Evolutionary conservation across 176 grass and related monocot species (phyloP), one percentile per base, ranked within the genome.

Genomic region (Musa schizocarpa): DNA sequence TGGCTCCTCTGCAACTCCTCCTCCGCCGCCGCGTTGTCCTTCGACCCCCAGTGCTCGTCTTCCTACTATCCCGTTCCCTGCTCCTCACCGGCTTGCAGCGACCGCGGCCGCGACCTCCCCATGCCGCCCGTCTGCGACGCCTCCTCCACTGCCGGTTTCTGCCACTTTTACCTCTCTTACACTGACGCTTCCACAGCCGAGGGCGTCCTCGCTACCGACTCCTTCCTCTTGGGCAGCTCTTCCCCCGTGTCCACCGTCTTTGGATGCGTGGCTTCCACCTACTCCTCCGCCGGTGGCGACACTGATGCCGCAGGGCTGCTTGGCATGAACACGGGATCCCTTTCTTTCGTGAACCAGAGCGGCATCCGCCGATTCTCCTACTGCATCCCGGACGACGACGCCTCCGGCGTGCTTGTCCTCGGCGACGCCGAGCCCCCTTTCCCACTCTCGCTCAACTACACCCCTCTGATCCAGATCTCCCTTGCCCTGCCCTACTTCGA

Each of bases 401-500:
- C 68, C 58, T 66, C 86, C 16, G 88, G 92, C 54, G 24, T 96
- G 72, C 86, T 96, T 61, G 54, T 96, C 24, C 82, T 96, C 51
- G 92, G 92, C 71, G 86, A 72, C 29, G 79, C 13, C 70, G 63
- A 69, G 8, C 12, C 52, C 13, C 54, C 12, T 62, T 56, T 71
- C 13, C 53, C 61, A 23, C 72, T 61, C 12, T 62, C 43, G n/a
- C 81, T 96, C 8, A 92, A 92, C 76, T 96, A 96, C 86, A 92
- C 89, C 49, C 84, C 92, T 29, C 80, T 92, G 26, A 63, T 96
- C 1, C 70, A 83, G 64, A 87, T 96, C 74, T 82, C 92, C 51
- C 81, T 34, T n/a, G 86, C 89, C 16, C 74, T 96, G n/a, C 89
- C 92, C 0, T 96, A 96, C 82, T 96, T 96, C 77, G 89, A 96